phyloP scores from a whole-genome alignment of 495 filamentous ascomycete genomes.

The Xanthoparmelia taractica region DNA sequence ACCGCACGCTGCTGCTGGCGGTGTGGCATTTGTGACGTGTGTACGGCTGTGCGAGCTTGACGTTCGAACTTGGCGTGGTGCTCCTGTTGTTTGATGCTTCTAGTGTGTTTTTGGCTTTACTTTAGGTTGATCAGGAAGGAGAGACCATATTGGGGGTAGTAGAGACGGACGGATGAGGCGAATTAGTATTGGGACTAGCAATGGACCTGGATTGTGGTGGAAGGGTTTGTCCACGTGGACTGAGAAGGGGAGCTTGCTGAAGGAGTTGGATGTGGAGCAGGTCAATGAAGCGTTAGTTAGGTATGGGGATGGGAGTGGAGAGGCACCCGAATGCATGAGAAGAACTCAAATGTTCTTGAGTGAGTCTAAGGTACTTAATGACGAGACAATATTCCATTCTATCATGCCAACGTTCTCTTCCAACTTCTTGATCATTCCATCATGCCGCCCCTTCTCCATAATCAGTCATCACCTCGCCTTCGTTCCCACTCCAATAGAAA shows the following conservation, averaged over 20 bases:
- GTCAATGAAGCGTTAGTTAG: not conserved
- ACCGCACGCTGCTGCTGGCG: too few relatives aligned
- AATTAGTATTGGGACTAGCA: too few relatives aligned
- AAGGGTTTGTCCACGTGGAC: not conserved
- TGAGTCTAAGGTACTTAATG: not conserved
- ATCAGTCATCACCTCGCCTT: not conserved
- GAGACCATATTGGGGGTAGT: too few relatives aligned
- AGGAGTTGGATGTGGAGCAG: not conserved
- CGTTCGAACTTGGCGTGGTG: too few relatives aligned
- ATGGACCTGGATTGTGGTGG: too few relatives aligned
- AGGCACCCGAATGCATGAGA: not conserved
- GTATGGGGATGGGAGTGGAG: not conserved
- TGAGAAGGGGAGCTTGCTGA: not conserved
- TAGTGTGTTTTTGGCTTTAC: too few relatives aligned
- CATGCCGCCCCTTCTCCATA: not conserved
- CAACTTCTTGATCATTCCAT: not conserved
- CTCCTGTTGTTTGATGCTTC: too few relatives aligned
- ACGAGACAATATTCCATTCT: not conserved
- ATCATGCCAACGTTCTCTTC: not conserved
- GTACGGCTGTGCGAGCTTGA: too few relatives aligned
- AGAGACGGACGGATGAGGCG: too few relatives aligned
- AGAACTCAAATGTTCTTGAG: not conserved
- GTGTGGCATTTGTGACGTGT: too few relatives aligned
- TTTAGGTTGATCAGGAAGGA: too few relatives aligned
- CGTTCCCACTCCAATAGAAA: not conserved